A percentile compares a stretch with the other conserved stretches of the same genome.
phyloP scores from a whole-genome alignment of 208 protist genomes.

The Endotrypanum monterogeii region DNA sequence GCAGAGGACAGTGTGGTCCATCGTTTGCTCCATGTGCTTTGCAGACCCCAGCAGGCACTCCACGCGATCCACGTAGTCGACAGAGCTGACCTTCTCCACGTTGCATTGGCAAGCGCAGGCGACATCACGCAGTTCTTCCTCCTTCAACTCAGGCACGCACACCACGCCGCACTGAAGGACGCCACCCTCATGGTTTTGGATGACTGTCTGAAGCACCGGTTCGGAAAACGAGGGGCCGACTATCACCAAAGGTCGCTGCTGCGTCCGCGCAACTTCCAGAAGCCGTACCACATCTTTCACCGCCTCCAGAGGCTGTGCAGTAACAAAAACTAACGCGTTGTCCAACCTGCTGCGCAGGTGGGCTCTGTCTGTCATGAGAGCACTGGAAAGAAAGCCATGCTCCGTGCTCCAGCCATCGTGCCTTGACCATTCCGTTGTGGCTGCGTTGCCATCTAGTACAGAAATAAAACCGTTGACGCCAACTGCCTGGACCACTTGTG shows the following conservation, averaged over 20 bases:
- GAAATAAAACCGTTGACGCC: slow-evolving; percentile 99
- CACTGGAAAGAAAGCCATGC: slow-evolving; percentile 97
- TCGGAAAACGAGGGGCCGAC: slow-evolving; percentile 76
- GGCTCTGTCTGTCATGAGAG: slow-evolving; percentile 96
- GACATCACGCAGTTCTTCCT: slow-evolving; percentile 99
- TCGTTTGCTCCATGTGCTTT: slow-evolving; percentile 85
- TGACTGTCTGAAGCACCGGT: slow-evolving; percentile 76
- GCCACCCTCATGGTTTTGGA: slow-evolving; percentile 96
- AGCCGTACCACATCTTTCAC: slow-evolving; percentile 71
- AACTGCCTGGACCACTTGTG: slow-evolving; percentile 98
- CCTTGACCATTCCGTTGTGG: slow-evolving; percentile 96
- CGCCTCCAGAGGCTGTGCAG: slow-evolving; percentile 49
- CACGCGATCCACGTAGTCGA: slow-evolving; percentile 66
- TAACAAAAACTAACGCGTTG: slow-evolving; percentile 94
- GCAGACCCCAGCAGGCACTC: slow-evolving; percentile 66
- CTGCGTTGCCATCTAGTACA: slow-evolving; percentile 97
- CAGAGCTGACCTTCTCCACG: slow-evolving; percentile 88
- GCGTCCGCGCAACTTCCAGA: slow-evolving; percentile 62
- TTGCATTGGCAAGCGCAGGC: slow-evolving; percentile 96
- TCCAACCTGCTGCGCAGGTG: slow-evolving; percentile 94
- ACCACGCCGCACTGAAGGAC: slow-evolving; percentile 92
- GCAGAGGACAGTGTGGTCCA: slow-evolving; percentile 98
- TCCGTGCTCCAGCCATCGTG: slow-evolving; percentile 98
- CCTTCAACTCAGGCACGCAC: slow-evolving; percentile 96
- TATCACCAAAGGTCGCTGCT: slow-evolving; percentile 65